Conservation (phyloP, 1,139 yeast genomes). For the Hyphopichia burtonii region DNA sequence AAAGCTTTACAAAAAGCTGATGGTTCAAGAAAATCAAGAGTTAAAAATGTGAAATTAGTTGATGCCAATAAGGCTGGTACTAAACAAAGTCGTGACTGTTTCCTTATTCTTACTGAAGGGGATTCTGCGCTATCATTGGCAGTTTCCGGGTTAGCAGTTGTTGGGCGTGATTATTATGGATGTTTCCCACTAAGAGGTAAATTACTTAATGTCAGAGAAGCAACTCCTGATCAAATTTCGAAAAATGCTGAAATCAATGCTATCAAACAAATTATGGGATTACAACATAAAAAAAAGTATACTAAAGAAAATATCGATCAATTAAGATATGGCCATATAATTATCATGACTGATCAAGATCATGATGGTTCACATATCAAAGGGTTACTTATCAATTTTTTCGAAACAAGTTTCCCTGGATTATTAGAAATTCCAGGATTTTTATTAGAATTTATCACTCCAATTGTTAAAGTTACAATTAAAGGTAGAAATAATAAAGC, state of each 20-base stretch:
- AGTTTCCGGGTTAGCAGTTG: constrained; percentile 90
- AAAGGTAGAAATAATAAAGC: constrained; percentile 60
- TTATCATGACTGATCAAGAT: constrained; percentile 99
- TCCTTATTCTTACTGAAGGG: constrained; percentile 93
- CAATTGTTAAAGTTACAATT: constrained; percentile 88
- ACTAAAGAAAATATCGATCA: constrained; percentile 59
- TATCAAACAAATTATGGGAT: constrained; percentile 90
- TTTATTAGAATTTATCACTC: constrained; percentile 90
- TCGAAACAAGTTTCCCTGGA: constrained; percentile 95
- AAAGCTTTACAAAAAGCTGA: constrained; percentile 89
- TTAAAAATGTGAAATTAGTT: constrained; percentile 85
- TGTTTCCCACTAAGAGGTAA: constrained; percentile 96
- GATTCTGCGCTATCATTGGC: constrained; percentile 95
- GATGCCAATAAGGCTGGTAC: constrained; percentile 99
- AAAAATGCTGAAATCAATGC: constrained; percentile 95
- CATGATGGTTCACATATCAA: constrained; percentile 99
- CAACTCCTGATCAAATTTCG: constrained; percentile 87
- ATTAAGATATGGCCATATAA: constrained; percentile 90
- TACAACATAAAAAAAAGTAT: constrained; percentile 88
- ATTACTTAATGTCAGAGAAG: constrained; percentile 92
- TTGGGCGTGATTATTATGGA: constrained; percentile 94
- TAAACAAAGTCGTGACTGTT: constrained; percentile 85
- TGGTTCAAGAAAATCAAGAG: constrained; percentile 79
- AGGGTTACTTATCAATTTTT: constrained; percentile 89
- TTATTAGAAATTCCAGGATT: constrained; percentile 89